Base-by-base conservation (phyloP, 2,329 filamentous ascomycete genomes). In the Ascochyta fabae region DNA sequence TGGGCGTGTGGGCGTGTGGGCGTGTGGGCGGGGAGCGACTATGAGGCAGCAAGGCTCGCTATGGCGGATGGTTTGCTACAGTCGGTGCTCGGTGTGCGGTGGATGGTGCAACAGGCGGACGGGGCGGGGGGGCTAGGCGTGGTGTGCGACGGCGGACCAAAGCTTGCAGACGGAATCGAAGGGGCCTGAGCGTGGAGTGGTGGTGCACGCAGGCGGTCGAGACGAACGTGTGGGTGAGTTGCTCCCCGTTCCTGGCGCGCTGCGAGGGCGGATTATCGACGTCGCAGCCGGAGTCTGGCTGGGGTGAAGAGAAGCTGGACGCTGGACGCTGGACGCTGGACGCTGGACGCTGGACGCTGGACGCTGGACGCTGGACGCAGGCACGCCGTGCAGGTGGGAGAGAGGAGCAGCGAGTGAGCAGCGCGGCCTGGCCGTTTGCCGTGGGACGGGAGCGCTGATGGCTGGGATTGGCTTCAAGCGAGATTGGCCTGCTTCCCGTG, bases 251-350 rank as follows among this genome's bases (percentile, higher is more conserved):
- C 40, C 36, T 27, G 42, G 48, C 44, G 53, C 42, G 31, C 47
- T 51, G 19, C n/a, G 42, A 41, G 35, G 9, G 40, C 16, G 29
- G 27, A 52, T 72, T 58, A 62, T 64, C 69, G 69, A 72, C 69
- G 66, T 68, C 67, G 66, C 68, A 67, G 65, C 63, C 66, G 64
- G 66, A 48, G 68, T 61, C 64, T 65, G 62, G 58, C 56, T 53
- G 56, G 50, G 58, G 50, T 44, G 53, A 48, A 51, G 49, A 48
- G 33, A 24, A 35, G 39, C 40, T 16, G 35, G 26, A 40, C 29
- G 29, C 29, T 31, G 29, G 29, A 15, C 10, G 12, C 29, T 13
- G 29, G 12, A 15, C 29, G 29, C 29, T 31, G 35, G 40, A 16
- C 35, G 39, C 40, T 16, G 35, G 26, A 40, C 12, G 29, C 12